Conservation (phyloP, 2,329 filamentous ascomycete genomes). For the Penicillium sp. region DNA sequence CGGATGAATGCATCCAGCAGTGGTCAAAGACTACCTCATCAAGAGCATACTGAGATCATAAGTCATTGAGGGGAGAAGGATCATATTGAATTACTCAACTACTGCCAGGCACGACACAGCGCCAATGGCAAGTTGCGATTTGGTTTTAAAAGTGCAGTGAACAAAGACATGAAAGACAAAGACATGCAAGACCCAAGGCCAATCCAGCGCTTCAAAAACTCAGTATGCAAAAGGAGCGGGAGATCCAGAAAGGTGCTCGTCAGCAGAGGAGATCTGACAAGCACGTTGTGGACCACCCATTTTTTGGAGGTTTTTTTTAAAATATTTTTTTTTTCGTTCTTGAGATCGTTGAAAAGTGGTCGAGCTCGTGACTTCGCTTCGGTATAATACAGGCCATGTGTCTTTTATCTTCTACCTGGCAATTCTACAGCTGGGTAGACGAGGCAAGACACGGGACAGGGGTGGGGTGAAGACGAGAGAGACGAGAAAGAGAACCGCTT, state of each 20-base stretch:
- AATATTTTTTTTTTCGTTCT: constrained; percentile 28
- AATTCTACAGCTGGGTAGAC: constrained; percentile 28
- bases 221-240: constrained; percentile 32
- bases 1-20: too few species aligned
- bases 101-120: constrained; percentile 25
- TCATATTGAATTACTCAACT: constrained; percentile 39
- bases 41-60: not conserved
- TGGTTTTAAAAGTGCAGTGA: constrained; percentile 42
- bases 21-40: too few species aligned
- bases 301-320: constrained; percentile 33
- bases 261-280: constrained; percentile 7
- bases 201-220: constrained; percentile 39
- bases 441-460: constrained; percentile 20
- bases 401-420: constrained; percentile 13
- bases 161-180: constrained; percentile 43
- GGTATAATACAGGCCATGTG: constrained; percentile 42
- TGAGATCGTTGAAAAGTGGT: constrained; percentile 32
- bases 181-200: constrained; percentile 41
- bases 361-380: constrained; percentile 40
- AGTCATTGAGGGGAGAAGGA: constrained; percentile 40
- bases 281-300: constrained; percentile 12
- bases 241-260: constrained; percentile 11
- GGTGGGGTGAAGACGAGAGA: constrained; percentile 27
- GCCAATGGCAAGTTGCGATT: constrained; percentile 30
- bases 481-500: constrained; percentile 21